Base-by-base conservation (phyloP, 257 asterid species). In the Nemophila menziesii region DNA sequence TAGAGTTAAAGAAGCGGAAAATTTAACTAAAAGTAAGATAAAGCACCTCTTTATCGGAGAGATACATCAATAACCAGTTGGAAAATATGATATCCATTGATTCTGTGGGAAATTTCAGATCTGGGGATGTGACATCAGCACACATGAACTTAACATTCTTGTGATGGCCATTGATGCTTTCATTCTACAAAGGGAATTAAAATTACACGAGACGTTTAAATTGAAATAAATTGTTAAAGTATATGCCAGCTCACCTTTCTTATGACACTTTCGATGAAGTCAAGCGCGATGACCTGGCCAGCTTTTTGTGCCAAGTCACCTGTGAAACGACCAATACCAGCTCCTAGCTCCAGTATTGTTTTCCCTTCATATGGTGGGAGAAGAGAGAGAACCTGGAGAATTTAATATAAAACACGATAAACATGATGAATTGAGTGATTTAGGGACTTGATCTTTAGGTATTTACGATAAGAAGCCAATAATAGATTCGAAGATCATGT, bases 251-350 rank as follows among this genome's bases (percentile, higher is more conserved):
- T 46, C 43, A 79, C 96, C 96, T 86, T 81, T 58, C 79, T 79
- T 24, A 90, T 79, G 27, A 66, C 78, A 43, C 78, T 58, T 37
- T 85, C 99, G n/a, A 85, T 85, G 73, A 85, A 90, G 70, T 90
- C 99, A 41, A 81, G 24, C 33, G 99, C 99, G 26, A 74, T 67
- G 39, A 90, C 63, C 29, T 77, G 69, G 14, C 66, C 80, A 38
- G 99, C 92, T 41, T 61, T 74, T 51, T 67, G 54, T 33, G 92
- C 99, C 53, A 90, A 51, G 59, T 90, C 94, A 42, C 93, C 80
- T 8, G 99, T 85, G 62, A 90, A 90, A 54, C 99, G 96, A 52
- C 99, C 99, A 67, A 90, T 85, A 43, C 99, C 99, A 70, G 99
- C 99, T 54, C 99, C 99, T 27, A 90, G 81, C 73, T 90, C 99